Evolutionary conservation across 805 yeast genomes (phyloP), one percentile per base, ranked within the genome.

Genomic region (Osmozyma mogii): DNA sequence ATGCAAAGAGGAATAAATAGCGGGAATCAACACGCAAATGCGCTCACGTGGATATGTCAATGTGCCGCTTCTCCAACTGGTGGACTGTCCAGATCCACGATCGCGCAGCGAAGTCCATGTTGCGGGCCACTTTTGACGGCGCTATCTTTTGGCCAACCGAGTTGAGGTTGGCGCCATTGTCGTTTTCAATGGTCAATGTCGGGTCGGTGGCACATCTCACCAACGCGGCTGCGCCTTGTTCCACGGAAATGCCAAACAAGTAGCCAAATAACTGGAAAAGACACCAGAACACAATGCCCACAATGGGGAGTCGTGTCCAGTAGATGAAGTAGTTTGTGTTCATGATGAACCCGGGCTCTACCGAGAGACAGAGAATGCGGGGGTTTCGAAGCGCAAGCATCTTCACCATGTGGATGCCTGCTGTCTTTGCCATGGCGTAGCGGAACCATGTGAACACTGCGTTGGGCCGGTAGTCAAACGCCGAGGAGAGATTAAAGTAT

Each of bases 281-380:
- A 22, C 79, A 54, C 84, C 88, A 77, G 41, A 81, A 81, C 20
- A 79, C 44, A 1, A 75, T 65, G 1, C 95, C 95, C n/a, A 84
- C 65, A 4, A 84, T 58, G 0, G 94, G 94, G 10, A 80, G 58
- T 32, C 84, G 58, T 2, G 89, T 82, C 77, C 87, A 80, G 49
- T 80, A 82, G 26, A 79, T 64, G 49, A 80, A 81, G 27, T 80
- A 52, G 41, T 79, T 78, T 2, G 95, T 78, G 44, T 77, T 76
- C 82, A 84, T 78, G n/a, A 83, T 84, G 40, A 83, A 68, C 0
- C 95, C 95, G 0, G 95, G 95, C 45, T 84, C 88, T 3, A 83
- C 82, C 2, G 84, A 67, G 21, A 73, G 52, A 34, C 78, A 74
- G 22, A 77, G 50, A 7, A 84, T 62, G 12, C 73, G 65, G 0